phyloP scores from a whole-genome alignment of 768 basidiomycete genomes.

The Boletus pseudo-olivaceus region DNA sequence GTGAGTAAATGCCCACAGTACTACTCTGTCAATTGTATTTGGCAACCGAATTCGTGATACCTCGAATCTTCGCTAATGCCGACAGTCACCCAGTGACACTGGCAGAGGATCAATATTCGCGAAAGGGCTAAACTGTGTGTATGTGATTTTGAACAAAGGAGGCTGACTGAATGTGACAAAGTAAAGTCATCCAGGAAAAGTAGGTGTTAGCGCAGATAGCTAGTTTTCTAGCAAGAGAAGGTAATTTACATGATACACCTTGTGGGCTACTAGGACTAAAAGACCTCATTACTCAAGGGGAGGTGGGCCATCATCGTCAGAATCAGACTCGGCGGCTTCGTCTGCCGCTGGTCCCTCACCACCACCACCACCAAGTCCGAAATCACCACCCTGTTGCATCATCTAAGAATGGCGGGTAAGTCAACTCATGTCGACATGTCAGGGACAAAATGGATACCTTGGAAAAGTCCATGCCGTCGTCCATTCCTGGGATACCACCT shows the following conservation, averaged over 20 bases:
- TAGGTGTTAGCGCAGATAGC: neutral
- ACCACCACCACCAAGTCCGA: slow-evolving; percentile 16
- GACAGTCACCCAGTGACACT: neutral
- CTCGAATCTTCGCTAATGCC: too few species aligned
- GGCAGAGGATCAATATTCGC: too few species aligned
- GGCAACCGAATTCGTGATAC: too few species aligned
- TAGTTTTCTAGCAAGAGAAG: slow-evolving; percentile 3
- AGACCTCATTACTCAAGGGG: slow-evolving; percentile 53
- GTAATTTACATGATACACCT: slow-evolving; percentile 17
- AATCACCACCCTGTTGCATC: slow-evolving; percentile 37
- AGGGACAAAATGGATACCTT: slow-evolving; percentile 39
- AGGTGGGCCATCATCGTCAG: slow-evolving; percentile 65
- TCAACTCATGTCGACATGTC: slow-evolving; percentile 2
- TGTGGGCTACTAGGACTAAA: neutral
- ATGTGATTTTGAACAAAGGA: too few species aligned
- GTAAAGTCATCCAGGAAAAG: neutral
- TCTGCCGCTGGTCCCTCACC: neutral
- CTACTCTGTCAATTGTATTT: too few species aligned
- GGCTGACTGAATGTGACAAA: too few species aligned
- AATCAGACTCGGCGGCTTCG: slow-evolving; percentile 32
- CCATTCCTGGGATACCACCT: slow-evolving; percentile 41
- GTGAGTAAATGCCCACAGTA: too few species aligned
- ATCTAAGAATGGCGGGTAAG: slow-evolving; percentile 28
- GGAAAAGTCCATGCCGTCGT: slow-evolving; percentile 56
- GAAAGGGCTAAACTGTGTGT: too few species aligned